A percentile compares a stretch with the other conserved stretches of the same genome.
These are phyloP conservation scores for Calcarisporium arbuscula DNA, from an alignment of 2,329 filamentous ascomycete genomes.

Conservation along the genomic window DNA sequence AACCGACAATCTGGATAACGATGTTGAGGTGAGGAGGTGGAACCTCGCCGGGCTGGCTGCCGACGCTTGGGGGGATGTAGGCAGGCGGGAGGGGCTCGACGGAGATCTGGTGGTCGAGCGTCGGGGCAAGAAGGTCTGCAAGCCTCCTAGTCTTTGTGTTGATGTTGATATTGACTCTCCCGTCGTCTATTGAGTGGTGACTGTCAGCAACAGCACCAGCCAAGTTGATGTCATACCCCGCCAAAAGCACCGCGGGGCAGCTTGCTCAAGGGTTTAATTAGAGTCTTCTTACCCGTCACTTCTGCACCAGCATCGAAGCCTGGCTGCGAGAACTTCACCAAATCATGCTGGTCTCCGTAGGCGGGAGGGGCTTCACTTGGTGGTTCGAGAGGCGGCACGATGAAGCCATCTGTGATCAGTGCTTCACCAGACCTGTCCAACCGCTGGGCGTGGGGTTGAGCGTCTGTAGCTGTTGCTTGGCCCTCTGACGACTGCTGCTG, in stretches of 20 bases:
- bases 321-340: conserved; percentile 53
- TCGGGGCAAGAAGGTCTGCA: conserved; percentile 60
- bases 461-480: conserved; percentile 14
- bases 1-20: conserved; percentile 70
- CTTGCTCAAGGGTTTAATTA: background rate
- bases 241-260: too few species aligned
- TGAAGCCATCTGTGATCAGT: conserved; percentile 32
- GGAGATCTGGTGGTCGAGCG: conserved; percentile 50
- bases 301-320: conserved; percentile 57
- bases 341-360: conserved; percentile 51
- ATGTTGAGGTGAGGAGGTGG: conserved; percentile 58
- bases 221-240: too few species aligned
- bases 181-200: conserved; percentile 50
- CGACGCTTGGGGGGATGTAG: conserved; percentile 68
- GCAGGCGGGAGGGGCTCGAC: conserved; percentile 55
- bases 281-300: conserved; percentile 40
- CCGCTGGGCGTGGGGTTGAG: too few species aligned
- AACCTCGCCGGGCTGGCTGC: conserved; percentile 52
- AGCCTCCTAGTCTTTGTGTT: conserved; percentile 62
- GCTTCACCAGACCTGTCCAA: too few species aligned
- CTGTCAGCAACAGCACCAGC: conserved; percentile 1
- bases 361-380: conserved; percentile 44
- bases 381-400: conserved; percentile 33
- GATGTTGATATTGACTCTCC: conserved; percentile 74
- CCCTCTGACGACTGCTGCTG: conserved; percentile 4